These are phyloP conservation scores for Calocybe indica DNA, from an alignment of 768 basidiomycete genomes.

Conservation along the genomic window DNA sequence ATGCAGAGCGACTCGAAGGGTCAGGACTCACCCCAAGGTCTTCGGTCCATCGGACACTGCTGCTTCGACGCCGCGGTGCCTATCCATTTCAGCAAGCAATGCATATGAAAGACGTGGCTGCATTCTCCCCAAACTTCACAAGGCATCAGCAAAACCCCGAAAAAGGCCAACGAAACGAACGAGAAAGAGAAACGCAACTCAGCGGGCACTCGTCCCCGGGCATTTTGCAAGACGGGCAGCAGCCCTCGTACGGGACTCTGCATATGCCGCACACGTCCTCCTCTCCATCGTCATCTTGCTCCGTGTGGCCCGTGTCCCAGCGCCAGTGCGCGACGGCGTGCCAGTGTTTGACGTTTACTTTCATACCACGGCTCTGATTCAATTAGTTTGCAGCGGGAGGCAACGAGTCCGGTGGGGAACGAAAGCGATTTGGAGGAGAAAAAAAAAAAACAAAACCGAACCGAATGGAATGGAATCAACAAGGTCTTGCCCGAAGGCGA, in stretches of 20 bases:
- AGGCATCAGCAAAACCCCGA: background rate
- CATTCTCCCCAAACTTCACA: slow-evolving; percentile 92
- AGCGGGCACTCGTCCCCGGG: slow-evolving; percentile 95
- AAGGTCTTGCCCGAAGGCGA: no score
- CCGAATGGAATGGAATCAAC: no score
- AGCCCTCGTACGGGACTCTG: slow-evolving; percentile 87
- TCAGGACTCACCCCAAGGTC: slow-evolving; percentile 73
- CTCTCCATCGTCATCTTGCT: slow-evolving; percentile 36
- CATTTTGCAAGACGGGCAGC: slow-evolving; percentile 93
- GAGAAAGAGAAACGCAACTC: slow-evolving; percentile 43
- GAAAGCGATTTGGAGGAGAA: no score
- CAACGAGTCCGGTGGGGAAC: background rate
- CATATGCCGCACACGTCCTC: slow-evolving; percentile 81
- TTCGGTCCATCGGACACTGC: slow-evolving; percentile 97
- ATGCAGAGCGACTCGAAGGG: background rate
- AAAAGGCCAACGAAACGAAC: slow-evolving; percentile 14
- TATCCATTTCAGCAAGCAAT: slow-evolving; percentile 96
- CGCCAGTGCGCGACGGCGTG: slow-evolving; percentile 87
- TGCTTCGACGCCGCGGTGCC: slow-evolving; percentile 84
- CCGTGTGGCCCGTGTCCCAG: slow-evolving; percentile 57
- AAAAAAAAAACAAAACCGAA: no score
- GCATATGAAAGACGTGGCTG: slow-evolving; percentile 97
- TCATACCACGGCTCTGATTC: slow-evolving; percentile 41
- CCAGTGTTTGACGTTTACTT: slow-evolving; percentile 79
- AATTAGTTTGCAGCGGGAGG: background rate